Conservation (phyloP, 2,329 filamentous ascomycete genomes). For the Fusarium mundagurra region DNA sequence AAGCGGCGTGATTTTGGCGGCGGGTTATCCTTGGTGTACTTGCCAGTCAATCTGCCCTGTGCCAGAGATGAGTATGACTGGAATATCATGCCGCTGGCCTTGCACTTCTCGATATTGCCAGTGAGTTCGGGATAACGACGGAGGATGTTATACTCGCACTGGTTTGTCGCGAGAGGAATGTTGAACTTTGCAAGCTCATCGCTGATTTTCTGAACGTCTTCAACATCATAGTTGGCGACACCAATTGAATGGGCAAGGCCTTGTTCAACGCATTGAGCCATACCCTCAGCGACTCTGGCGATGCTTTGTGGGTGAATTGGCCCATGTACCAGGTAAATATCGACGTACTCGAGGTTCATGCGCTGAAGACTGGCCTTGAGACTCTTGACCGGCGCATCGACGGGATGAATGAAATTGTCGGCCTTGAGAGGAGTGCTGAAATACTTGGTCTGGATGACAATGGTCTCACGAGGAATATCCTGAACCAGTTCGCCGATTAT, state of each 20-base stretch:
- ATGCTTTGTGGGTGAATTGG: slow-evolving; percentile 11
- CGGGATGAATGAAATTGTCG: background rate
- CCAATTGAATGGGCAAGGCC: slow-evolving; percentile 1
- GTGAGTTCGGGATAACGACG: slow-evolving; percentile 3
- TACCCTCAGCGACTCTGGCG: background rate
- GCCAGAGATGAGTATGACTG: slow-evolving; percentile 9
- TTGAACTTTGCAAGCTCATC: slow-evolving; percentile 23
- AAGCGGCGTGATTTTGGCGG: background rate
- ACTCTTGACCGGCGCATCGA: slow-evolving; percentile 2
- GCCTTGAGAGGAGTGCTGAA: slow-evolving; percentile 9
- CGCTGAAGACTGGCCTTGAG: slow-evolving; percentile 4
- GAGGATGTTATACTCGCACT: slow-evolving; percentile 18
- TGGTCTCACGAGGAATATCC: background rate
- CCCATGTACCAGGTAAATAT: slow-evolving; percentile 15
- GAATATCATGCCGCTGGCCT: slow-evolving; percentile 10
- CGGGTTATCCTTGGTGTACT: background rate
- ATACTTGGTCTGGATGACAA: slow-evolving; percentile 14
- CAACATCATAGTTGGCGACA: background rate
- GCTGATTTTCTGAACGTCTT: background rate
- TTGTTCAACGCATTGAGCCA: slow-evolving; percentile 18
- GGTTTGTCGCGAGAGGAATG: slow-evolving; percentile 7
- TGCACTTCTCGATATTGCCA: background rate
- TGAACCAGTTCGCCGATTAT: background rate
- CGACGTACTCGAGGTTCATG: slow-evolving; percentile 8
- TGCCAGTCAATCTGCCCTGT: background rate